Percentiles rank a stretch among this genome's conserved stretches.
phyloP scores from a whole-genome alignment of 768 basidiomycete genomes.

The Leucocoprinus leucothites region DNA sequence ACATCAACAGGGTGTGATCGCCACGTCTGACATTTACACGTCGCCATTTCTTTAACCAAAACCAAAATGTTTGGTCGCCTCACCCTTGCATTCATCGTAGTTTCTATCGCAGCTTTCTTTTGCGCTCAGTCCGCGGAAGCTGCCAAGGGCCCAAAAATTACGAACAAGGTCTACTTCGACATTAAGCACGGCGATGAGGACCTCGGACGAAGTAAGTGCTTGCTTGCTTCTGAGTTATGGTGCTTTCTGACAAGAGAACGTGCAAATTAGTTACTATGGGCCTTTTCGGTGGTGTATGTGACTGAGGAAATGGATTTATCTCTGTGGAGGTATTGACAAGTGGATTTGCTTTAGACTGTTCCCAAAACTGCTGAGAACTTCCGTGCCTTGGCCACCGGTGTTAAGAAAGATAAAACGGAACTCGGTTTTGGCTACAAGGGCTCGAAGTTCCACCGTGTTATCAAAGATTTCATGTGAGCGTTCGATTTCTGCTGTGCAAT shows the following conservation, averaged over 20 bases:
- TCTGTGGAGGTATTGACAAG: neutral
- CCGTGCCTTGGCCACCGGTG: constrained; percentile 85
- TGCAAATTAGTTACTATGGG: constrained; percentile 51
- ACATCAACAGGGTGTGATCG: constrained; percentile 13
- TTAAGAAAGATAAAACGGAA: constrained; percentile 71
- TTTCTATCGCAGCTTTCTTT: constrained; percentile 67
- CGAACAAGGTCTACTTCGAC: constrained; percentile 93
- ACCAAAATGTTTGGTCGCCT: constrained; percentile 59
- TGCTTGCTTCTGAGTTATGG: neutral
- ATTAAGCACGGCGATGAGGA: constrained; percentile 88
- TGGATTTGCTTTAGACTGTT: constrained; percentile 59
- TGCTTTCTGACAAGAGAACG: constrained; percentile 1
- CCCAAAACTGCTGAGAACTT: constrained; percentile 98
- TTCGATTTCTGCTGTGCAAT: neutral
- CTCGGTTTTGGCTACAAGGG: constrained; percentile 92
- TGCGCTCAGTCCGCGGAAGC: constrained; percentile 74
- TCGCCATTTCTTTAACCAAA: constrained; percentile 17
- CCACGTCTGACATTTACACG: constrained; percentile 23
- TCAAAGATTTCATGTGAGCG: constrained; percentile 86
- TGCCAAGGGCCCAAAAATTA: constrained; percentile 84
- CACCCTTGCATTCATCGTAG: constrained; percentile 56
- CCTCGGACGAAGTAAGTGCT: constrained; percentile 68
- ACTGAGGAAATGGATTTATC: constrained; percentile 1
- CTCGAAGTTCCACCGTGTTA: constrained; percentile 95
- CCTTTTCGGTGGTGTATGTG: constrained; percentile 80